Evolutionary conservation across 352 stramenopile genomes (phyloP), one percentile per base, ranked within the genome.

Genomic region (Phytophthora citrophthora): DNA sequence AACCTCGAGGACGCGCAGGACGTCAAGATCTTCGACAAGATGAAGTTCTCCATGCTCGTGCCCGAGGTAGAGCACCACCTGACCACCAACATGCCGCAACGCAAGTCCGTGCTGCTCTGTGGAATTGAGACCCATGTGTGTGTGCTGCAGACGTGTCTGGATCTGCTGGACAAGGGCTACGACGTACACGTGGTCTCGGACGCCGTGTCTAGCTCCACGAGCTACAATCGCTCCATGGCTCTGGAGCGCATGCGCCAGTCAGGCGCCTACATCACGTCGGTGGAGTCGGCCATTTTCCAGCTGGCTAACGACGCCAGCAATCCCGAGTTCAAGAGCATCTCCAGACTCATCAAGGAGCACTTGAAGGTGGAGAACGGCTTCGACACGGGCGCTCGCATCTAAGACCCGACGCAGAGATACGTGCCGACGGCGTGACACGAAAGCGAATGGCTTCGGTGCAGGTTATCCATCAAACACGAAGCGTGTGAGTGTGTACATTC

Each of bases 21-120:
- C 48, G 61, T 81, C 36, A 86, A 83, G 24, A 80, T 93, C 4
- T 99, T 98, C 61, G 93, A 99, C 80, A 99, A 99, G 86, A 99
- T 97, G 71, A 82, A 97, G 54, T 99, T 99, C 77, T 98, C 91
- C 13, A 99, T 99, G 97, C 74, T 98, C 38, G 98, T 96, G n/a
- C 72, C 82, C 23, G 95, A 99, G 59, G 91, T 98, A 11, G 74
- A 86, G 27, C 59, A 72, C 26, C 78, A 98, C 62, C 59, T 99
- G 34, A 56, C 75, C 24, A 56, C 38, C 12, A 67, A 66, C 36
- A 72, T 79, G 51, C 61, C 64, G 16, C 63, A 84, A 52, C 82
- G 80, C 67, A 92, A 79, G 67, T 96, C 89, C 6, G 86, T 97
- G 43, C 83, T 98, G 32, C 75, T 99, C n/a, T 98, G 98, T 41